Evolutionary conservation across 2,329 filamentous ascomycete species (phyloP).

Genomic region (Verticillium zaregamsianum): DNA sequence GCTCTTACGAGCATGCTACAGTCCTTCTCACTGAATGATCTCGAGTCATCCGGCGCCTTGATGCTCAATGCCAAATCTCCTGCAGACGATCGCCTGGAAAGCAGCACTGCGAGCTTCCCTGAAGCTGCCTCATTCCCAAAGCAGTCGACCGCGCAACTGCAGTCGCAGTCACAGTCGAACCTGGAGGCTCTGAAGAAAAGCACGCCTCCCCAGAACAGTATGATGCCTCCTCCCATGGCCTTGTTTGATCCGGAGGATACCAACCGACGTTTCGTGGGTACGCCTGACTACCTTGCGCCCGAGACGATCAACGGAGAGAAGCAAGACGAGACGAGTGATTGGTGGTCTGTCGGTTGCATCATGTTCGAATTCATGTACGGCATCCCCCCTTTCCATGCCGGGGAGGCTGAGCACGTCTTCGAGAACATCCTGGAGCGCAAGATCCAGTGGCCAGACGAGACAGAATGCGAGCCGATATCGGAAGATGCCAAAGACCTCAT

Average conservation of each 20-base stretch:
- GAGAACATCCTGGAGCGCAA: slow-evolving; percentile 88
- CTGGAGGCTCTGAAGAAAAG: slow-evolving; percentile 51
- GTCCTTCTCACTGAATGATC: slow-evolving; percentile 70
- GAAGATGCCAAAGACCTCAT: slow-evolving; percentile 90
- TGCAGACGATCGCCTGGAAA: slow-evolving; percentile 68
- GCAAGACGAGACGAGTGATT: slow-evolving; percentile 97
- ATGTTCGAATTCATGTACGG: slow-evolving; percentile 95
- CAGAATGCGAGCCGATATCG: slow-evolving; percentile 69
- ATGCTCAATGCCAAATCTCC: slow-evolving; percentile 35
- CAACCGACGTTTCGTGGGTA: slow-evolving; percentile 90
- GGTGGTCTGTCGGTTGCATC: slow-evolving; percentile 99
- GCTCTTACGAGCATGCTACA: slow-evolving; percentile 77
- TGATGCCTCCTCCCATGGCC: slow-evolving; percentile 89
- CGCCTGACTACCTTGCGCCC: slow-evolving; percentile 92
- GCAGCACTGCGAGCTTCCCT: slow-evolving; percentile 69
- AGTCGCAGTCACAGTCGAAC: slow-evolving; percentile 31
- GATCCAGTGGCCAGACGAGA: slow-evolving; percentile 88
- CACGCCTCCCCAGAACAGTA: slow-evolving; percentile 59
- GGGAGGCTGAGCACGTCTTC: slow-evolving; percentile 88
- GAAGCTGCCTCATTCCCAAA: slow-evolving; percentile 66
- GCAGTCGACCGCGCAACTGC: slow-evolving; percentile 19
- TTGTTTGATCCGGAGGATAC: slow-evolving; percentile 94
- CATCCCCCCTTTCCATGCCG: slow-evolving; percentile 87
- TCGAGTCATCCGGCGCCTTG: slow-evolving; percentile 31
- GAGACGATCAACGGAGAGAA: slow-evolving; percentile 94